Conservation (phyloP, 768 basidiomycete species). For the Kwoniella bestiolae region DNA sequence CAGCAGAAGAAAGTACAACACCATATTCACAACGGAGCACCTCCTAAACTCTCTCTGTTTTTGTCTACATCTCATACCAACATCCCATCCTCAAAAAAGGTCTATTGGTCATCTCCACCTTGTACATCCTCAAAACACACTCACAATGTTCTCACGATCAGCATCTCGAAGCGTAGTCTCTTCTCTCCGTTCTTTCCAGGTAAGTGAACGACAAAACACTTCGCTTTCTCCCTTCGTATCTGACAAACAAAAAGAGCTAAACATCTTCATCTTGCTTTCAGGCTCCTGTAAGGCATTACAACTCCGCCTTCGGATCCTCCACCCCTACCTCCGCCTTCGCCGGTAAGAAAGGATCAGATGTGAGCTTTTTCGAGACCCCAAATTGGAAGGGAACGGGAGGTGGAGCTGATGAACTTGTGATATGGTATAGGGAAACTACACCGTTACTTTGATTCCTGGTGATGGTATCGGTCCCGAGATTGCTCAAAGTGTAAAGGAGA, state of each 20-base stretch:
- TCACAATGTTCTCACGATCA: slow-evolving; percentile 39
- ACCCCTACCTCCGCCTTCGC: slow-evolving; percentile 87
- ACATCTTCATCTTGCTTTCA: not conserved
- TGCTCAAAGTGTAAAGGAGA: slow-evolving; percentile 90
- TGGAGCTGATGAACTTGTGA: slow-evolving; percentile 6
- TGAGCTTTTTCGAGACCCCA: slow-evolving; percentile 59
- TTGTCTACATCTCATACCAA: no score
- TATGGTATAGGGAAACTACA: slow-evolving; percentile 80
- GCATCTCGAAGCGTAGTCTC: slow-evolving; percentile 31
- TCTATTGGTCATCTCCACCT: not conserved
- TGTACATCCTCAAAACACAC: not conserved
- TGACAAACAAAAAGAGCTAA: not conserved
- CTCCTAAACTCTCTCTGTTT: not conserved
- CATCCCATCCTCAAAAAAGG: not conserved
- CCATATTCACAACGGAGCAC: not conserved
- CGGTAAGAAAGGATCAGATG: slow-evolving; percentile 84
- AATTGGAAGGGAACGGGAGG: not conserved
- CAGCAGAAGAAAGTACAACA: no score
- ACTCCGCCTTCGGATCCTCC: slow-evolving; percentile 57
- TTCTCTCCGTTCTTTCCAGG: slow-evolving; percentile 35
- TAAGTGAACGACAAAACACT: not conserved
- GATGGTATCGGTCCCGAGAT: slow-evolving; percentile 99
- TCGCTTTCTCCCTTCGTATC: no score
- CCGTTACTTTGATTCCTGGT: slow-evolving; percentile 93
- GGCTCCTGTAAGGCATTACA: slow-evolving; percentile 41